These are phyloP conservation scores for Suhomyces tanzawaensis DNA, from an alignment of 805 yeast genomes.

Conservation along the genomic window DNA sequence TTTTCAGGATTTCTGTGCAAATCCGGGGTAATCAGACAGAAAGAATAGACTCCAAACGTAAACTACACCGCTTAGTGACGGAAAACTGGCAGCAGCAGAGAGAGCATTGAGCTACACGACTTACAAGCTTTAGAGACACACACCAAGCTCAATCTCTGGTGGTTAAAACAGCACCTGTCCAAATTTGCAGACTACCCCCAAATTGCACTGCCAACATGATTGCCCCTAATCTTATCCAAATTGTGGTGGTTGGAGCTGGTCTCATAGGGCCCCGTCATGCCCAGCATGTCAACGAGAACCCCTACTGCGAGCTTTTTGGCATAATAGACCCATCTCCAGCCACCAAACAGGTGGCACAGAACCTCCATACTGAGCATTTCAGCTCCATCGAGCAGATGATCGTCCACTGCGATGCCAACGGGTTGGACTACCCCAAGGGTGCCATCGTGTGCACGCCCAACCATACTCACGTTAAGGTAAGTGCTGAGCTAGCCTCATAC, in stretches of 20 bases:
- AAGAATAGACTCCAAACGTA: too few species aligned
- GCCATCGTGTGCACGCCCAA: conserved; percentile 44
- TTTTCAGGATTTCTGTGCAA: background rate
- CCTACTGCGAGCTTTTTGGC: conserved; percentile 21
- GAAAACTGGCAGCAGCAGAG: too few species aligned
- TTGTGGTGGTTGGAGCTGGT: conserved; percentile 26
- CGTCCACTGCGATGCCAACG: conserved; percentile 14
- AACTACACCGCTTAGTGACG: too few species aligned
- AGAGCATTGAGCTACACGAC: too few species aligned
- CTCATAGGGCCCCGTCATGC: conserved; percentile 30
- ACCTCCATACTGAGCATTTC: conserved; percentile 18
- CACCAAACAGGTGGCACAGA: conserved; percentile 17
- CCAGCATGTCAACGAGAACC: conserved; percentile 17
- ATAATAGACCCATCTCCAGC: conserved; percentile 25
- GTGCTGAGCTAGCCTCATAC: conserved; percentile 30
- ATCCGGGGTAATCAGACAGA: background rate
- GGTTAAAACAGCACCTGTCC: too few species aligned
- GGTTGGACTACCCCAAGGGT: conserved; percentile 32
- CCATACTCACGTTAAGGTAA: conserved; percentile 37
- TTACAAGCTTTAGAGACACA: too few species aligned
- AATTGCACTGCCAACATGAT: conserved; percentile 8
- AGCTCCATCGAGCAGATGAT: conserved; percentile 18
- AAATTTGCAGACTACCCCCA: background rate
- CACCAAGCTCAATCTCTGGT: too few species aligned
- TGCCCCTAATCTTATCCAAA: conserved; percentile 7